A percentile compares a stretch with the other conserved stretches of the same genome.
These are phyloP conservation scores for Penicillium nordicum DNA, from an alignment of 2,329 filamentous ascomycete genomes.

Conservation along the genomic window DNA sequence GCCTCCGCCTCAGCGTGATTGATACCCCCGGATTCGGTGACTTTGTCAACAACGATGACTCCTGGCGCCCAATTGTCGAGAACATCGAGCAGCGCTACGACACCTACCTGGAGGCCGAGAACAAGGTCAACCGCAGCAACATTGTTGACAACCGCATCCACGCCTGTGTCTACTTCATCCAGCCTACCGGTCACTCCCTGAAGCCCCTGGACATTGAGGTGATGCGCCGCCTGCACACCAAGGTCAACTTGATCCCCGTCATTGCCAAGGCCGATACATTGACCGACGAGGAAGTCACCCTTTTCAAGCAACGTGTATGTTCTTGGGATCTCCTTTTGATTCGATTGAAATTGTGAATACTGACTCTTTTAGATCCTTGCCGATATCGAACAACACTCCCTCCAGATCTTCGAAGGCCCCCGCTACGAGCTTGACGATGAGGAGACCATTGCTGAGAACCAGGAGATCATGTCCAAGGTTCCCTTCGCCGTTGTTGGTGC, in stretches of 20 bases:
- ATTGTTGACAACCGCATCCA: slow-evolving; percentile 99
- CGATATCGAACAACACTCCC: slow-evolving; percentile 94
- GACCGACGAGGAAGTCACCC: slow-evolving; percentile 90
- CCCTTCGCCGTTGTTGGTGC: slow-evolving; percentile 97
- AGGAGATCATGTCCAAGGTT: slow-evolving; percentile 99
- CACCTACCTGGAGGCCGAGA: slow-evolving; percentile 97
- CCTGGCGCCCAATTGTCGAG: slow-evolving; percentile 97
- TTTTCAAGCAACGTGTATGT: slow-evolving; percentile 93
- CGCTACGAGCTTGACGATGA: slow-evolving; percentile 98
- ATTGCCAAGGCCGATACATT: slow-evolving; percentile 98
- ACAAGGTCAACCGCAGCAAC: slow-evolving; percentile 99
- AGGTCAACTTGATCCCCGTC: slow-evolving; percentile 99
- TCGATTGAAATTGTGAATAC: slow-evolving; percentile 5
- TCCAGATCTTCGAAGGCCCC: slow-evolving; percentile 98
- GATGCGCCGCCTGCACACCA: slow-evolving; percentile 98
- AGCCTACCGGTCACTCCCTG: slow-evolving; percentile 95
- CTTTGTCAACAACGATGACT: slow-evolving; percentile 99
- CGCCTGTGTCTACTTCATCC: slow-evolving; percentile 99
- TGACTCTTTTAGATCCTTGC: slow-evolving; percentile 71
- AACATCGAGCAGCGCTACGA: slow-evolving; percentile 99
- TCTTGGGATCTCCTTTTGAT: background rate
- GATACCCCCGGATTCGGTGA: slow-evolving; percentile 98
- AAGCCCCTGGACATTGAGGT: slow-evolving; percentile 99
- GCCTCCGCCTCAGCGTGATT: slow-evolving; percentile 91
- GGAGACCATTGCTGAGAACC: slow-evolving; percentile 99